phyloP scores from a whole-genome alignment of 2,329 filamentous ascomycete genomes.

The Penicillium sp. region DNA sequence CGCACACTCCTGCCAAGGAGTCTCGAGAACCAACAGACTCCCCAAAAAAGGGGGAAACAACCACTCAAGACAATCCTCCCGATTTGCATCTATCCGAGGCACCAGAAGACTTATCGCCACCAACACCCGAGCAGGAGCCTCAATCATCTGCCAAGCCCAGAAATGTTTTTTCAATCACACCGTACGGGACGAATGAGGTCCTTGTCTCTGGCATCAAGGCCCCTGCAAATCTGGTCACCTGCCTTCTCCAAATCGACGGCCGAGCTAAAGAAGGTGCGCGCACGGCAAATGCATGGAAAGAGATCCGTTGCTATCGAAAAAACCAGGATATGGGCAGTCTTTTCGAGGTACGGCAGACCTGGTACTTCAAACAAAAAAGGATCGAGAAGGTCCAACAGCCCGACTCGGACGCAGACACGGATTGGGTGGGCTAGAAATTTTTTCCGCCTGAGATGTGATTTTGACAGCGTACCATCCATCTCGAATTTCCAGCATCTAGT shows the following conservation, averaged over 20 bases:
- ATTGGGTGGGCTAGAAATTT: not conserved
- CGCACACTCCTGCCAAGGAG: not conserved
- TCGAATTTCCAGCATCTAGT: not conserved
- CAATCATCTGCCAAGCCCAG: not conserved
- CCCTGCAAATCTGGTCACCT: conserved; percentile 29
- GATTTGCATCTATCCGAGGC: not conserved
- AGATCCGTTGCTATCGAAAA: conserved; percentile 42
- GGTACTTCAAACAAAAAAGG: conserved; percentile 29
- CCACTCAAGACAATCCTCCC: not conserved
- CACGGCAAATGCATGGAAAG: conserved; percentile 44
- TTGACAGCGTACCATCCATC: not conserved
- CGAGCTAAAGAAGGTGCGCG: conserved; percentile 29
- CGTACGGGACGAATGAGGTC: conserved; percentile 17
- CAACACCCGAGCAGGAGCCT: not conserved
- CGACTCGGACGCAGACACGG: not conserved
- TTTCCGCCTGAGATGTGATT: not conserved
- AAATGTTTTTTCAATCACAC: not conserved
- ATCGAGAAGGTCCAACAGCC: not conserved
- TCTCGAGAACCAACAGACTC: not conserved
- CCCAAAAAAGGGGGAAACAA: not conserved
- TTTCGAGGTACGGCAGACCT: conserved; percentile 44
- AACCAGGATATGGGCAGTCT: conserved; percentile 49
- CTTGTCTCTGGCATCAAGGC: conserved; percentile 29
- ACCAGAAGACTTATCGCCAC: not conserved
- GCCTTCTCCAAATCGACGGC: conserved; percentile 43